Base-by-base conservation (phyloP, 345 rosid species). In the Barbarea vulgaris region DNA sequence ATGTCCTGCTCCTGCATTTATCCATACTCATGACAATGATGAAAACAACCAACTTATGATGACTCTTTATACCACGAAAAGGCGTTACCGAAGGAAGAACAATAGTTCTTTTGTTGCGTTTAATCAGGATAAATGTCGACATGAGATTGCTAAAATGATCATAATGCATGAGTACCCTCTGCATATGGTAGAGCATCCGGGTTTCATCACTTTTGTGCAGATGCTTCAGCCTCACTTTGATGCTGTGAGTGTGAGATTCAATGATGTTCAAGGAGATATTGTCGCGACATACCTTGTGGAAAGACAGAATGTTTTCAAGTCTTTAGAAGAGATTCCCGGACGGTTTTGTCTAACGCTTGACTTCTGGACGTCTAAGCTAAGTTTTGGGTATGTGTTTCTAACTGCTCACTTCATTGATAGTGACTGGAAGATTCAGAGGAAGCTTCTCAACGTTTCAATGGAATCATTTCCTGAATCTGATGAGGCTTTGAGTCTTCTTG, bases 111-210 rank as follows among this genome's bases (percentile, higher is more conserved):
- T 77, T 53, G 41, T 88, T 59, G 76, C 93, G 30, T 87, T 85
- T 72, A 91, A 93, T 68, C 87, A 87, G 66, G 97, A 91, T 56
- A 87, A 82, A 7, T 86, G 88, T 76, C 96, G 94, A 18, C 90
- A 82, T 50, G 93, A 89, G 85, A 87, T 91, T 62, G 92, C 92
- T 1, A 88, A 59, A 84, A 93, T 93, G 98, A 88, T 91, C 51
- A 89, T 93, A 56, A 72, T 88, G 86, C 97, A 93, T 60, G 74
- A 91, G 50, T 91, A 89, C 72, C 93, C 96, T 31, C 93, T 93
- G 53, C 97, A 93, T 83, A 93, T 93, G 88, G 96, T 91, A 55
- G 97, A 93, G 73, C 92, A 91, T 80, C 81, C 87, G 18, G 91
- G 93, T 22, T 93, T 93, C 57, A 53, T 87, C 12, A 80, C 87